phyloP scores from a whole-genome alignment of 805 yeast genomes.

The Yamadazyma laniorum region DNA sequence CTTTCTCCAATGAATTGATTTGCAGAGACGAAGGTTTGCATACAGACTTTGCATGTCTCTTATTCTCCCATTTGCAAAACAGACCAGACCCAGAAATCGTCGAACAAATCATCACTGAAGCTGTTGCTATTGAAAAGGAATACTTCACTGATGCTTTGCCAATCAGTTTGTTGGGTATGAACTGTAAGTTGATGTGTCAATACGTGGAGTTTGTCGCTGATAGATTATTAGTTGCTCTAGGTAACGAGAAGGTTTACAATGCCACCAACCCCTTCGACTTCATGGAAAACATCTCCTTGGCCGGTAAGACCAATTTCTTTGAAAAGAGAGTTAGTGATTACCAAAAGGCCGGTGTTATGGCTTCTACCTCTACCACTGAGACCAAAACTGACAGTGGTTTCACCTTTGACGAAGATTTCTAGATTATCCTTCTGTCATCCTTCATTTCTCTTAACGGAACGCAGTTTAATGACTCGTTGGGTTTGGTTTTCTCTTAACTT shows the following conservation, averaged over 20 bases:
- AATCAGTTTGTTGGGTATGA: constrained; percentile 91
- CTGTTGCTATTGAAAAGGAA: constrained; percentile 91
- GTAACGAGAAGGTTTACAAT: constrained; percentile 85
- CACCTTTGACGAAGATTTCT: constrained; percentile 92
- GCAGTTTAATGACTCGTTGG: constrained; percentile 2
- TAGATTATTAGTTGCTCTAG: constrained; percentile 86
- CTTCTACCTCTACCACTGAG: constrained; percentile 52
- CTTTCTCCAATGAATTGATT: constrained; percentile 95
- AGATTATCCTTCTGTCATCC: constrained; percentile 22
- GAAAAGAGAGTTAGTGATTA: constrained; percentile 98
- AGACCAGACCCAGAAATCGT: constrained; percentile 81
- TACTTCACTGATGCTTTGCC: constrained; percentile 96
- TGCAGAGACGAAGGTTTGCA: constrained; percentile 99
- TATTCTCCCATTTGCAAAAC: constrained; percentile 88
- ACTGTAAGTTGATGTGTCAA: constrained; percentile 90
- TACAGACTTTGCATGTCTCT: constrained; percentile 95
- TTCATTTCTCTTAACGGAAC: constrained; percentile 7
- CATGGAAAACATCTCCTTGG: constrained; percentile 97
- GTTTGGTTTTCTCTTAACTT: constrained; percentile 5
- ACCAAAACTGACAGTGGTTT: constrained; percentile 55
- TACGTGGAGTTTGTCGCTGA: constrained; percentile 98
- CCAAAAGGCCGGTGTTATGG: constrained; percentile 99
- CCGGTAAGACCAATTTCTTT: constrained; percentile 98
- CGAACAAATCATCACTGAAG: constrained; percentile 87
- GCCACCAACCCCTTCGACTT: constrained; percentile 94